Percentiles rank a stretch among this genome's conserved stretches.
Evolutionary conservation across 345 rosid genomes (phyloP).

Genomic region (Populus simonii): DNA sequence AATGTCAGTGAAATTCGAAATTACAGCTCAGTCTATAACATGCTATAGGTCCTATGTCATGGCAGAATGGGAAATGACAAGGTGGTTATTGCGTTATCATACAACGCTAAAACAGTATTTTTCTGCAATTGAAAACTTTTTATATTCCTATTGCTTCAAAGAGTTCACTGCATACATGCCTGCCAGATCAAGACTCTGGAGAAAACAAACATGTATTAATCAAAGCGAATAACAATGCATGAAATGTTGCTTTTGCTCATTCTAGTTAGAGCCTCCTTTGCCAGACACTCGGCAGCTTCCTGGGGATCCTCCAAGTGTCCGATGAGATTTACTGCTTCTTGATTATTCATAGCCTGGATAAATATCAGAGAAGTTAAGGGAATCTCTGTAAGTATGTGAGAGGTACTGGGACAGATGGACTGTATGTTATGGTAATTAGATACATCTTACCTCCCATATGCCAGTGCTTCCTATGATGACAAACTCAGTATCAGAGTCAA

Average conservation of each 20-base stretch:
- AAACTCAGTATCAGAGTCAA: conserved; percentile 54
- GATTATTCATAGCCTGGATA: conserved; percentile 64
- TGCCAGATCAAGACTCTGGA: background rate
- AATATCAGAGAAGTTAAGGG: background rate
- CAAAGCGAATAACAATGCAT: conserved; percentile 58
- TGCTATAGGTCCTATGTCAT: background rate
- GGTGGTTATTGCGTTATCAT: background rate
- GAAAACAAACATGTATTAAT: conserved; percentile 15
- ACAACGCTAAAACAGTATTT: background rate
- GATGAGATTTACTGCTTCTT: conserved; percentile 65
- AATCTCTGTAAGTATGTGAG: background rate
- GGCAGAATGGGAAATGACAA: background rate
- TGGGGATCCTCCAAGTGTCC: conserved; percentile 62
- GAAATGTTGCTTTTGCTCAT: conserved; percentile 59
- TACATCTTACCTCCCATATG: conserved; percentile 60
- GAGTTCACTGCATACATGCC: background rate
- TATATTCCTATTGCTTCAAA: background rate
- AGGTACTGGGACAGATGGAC: background rate
- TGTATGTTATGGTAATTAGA: background rate
- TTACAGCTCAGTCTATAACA: background rate
- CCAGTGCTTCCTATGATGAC: conserved; percentile 67
- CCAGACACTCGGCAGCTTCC: conserved; percentile 64
- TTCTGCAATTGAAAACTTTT: background rate
- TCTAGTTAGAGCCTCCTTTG: conserved; percentile 61
- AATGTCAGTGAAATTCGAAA: background rate